Evolutionary conservation across 129 eudicot species (phyloP).

Genomic region (Deinandra increscens): DNA sequence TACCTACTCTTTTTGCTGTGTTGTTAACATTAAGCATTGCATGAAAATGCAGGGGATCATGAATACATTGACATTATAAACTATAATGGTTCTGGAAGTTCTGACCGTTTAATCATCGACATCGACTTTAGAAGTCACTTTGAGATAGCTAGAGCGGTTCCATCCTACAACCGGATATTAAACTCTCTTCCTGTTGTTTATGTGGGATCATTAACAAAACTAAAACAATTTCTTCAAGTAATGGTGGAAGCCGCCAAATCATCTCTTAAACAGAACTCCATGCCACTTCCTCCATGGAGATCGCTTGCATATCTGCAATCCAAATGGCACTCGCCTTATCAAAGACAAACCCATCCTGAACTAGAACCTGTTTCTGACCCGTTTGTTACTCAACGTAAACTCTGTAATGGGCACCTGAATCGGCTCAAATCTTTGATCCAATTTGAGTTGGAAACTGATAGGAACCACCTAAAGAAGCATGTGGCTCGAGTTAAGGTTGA

Average conservation of each 20-base stretch:
- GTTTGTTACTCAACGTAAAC: conserved; percentile 42
- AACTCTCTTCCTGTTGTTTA: conserved; percentile 69
- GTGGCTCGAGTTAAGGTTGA: conserved; percentile 48
- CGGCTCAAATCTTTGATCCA: conserved; percentile 61
- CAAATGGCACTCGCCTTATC: conserved; percentile 84
- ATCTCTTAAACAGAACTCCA: conserved; percentile 81
- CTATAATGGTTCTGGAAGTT: conserved; percentile 36
- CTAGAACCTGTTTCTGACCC: conserved; percentile 15
- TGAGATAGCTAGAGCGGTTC: conserved; percentile 93
- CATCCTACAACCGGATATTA: conserved; percentile 57
- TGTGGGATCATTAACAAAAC: conserved; percentile 67
- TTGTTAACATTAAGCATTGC: conserved; percentile 6
- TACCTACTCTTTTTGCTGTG: not conserved
- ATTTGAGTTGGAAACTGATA: conserved; percentile 51
- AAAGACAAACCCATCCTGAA: conserved; percentile 38
- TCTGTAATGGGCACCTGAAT: conserved; percentile 61
- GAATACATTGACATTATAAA: conserved; percentile 75
- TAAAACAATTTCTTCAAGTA: conserved; percentile 69
- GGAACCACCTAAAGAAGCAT: conserved; percentile 48
- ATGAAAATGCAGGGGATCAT: conserved; percentile 64
- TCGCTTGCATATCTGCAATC: conserved; percentile 78
- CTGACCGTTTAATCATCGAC: conserved; percentile 75
- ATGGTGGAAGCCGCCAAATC: conserved; percentile 84
- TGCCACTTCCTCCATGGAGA: conserved; percentile 98
- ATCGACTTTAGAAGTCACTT: conserved; percentile 89